These are phyloP conservation scores for Sistotremastrum suecicum DNA, from an alignment of 768 basidiomycete genomes.

Conservation along the genomic window DNA sequence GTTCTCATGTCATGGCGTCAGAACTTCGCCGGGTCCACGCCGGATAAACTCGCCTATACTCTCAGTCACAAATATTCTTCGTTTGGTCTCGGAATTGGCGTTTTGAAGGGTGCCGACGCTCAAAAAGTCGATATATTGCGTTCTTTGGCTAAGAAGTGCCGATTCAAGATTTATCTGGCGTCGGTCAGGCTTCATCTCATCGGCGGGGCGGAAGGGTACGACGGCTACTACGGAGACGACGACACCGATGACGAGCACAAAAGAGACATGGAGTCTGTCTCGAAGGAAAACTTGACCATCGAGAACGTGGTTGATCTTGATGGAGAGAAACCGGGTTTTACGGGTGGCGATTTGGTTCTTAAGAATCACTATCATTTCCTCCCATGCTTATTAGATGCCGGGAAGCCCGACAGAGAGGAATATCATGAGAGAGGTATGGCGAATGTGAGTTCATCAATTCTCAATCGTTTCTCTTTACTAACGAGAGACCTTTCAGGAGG, in stretches of 20 bases:
- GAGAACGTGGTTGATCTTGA: slow-evolving; percentile 16
- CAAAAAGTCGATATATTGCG: slow-evolving; percentile 19
- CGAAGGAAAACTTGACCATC: slow-evolving; percentile 10
- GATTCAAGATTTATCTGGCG: slow-evolving; percentile 23
- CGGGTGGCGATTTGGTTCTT: slow-evolving; percentile 9
- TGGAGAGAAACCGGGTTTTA: neutral
- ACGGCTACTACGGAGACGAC: no score
- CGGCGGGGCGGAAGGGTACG: slow-evolving; percentile 7
- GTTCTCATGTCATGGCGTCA: slow-evolving; percentile 25
- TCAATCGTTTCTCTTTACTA: neutral
- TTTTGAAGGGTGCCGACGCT: slow-evolving; percentile 27
- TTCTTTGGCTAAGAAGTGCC: slow-evolving; percentile 19
- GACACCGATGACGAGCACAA: no score
- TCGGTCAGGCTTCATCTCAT: slow-evolving; percentile 17
- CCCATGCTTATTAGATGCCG: slow-evolving; percentile 21
- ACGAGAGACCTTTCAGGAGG: slow-evolving; percentile 6
- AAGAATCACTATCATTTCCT: slow-evolving; percentile 15
- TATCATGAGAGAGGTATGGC: slow-evolving; percentile 26
- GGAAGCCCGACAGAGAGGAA: slow-evolving; percentile 20
- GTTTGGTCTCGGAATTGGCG: slow-evolving; percentile 4
- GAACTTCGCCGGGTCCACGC: neutral
- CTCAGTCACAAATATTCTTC: slow-evolving; percentile 22
- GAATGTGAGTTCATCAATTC: slow-evolving; percentile 18
- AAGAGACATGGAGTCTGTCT: neutral
- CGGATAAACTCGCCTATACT: slow-evolving; percentile 17